phyloP scores from a whole-genome alignment of 306 rosid species.

The Ceratonia siliqua region DNA sequence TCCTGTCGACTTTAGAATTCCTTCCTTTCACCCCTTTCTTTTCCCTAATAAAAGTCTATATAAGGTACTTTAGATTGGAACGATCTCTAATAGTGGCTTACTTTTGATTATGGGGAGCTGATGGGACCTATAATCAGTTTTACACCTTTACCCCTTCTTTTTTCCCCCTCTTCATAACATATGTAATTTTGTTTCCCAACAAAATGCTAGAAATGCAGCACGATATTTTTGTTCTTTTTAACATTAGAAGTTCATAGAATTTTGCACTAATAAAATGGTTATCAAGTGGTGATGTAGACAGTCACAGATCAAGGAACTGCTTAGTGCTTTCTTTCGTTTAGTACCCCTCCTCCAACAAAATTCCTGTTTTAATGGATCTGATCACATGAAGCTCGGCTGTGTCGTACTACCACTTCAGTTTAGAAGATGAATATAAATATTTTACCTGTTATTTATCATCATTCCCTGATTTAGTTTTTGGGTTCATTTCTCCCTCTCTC shows the following conservation, averaged over 20 bases:
- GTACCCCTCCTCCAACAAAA: neutral
- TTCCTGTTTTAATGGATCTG: neutral
- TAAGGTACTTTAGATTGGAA: constrained; percentile 41
- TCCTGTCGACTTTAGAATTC: constrained; percentile 40
- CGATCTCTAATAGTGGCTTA: constrained; percentile 37
- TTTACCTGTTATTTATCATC: neutral
- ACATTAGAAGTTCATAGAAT: neutral
- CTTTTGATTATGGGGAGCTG: neutral
- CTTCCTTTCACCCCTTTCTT: constrained; percentile 28
- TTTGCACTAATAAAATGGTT: neutral
- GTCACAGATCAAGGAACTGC: neutral
- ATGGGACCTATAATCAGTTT: neutral
- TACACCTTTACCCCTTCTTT: neutral
- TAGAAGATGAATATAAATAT: neutral
- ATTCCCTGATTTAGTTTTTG: too few relatives aligned
- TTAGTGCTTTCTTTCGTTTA: neutral
- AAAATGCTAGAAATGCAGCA: neutral
- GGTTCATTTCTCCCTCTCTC: too few relatives aligned
- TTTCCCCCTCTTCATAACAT: neutral
- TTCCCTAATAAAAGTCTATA: constrained; percentile 29
- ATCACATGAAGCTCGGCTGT: neutral
- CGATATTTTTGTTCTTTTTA: neutral
- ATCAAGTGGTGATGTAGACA: neutral
- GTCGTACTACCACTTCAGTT: neutral
- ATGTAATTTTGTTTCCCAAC: neutral